Base-by-base conservation (phyloP, 2,329 filamentous ascomycete genomes). In the Leptographium radiaticola region DNA sequence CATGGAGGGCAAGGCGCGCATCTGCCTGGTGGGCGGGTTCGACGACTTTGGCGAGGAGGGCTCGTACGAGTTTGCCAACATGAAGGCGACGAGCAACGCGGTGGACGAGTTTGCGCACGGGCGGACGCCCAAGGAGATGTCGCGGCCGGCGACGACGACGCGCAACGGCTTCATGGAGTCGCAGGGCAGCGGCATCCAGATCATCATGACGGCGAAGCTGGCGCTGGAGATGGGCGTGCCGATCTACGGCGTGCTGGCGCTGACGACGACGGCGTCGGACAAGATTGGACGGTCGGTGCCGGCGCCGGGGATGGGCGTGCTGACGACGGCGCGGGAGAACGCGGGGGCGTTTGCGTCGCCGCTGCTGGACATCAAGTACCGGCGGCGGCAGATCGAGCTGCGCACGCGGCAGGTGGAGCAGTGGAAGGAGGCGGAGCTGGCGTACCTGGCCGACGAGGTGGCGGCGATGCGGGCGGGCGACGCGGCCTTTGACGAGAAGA, bases 31-130 rank as follows among this genome's bases (percentile, higher is more conserved):
- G 56, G 93, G 93, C 80, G 93, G 93, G 62, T 97, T 98, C 65
- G 93, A 98, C 74, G 94, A 98, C 72, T 96, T 98, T 75, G 89
- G 94, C 65, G 93, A 98, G 73, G 93, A 98, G 73, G 94, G 93
- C 52, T 98, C 93, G 1, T 98, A 96, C 66, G 93, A 98, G 71
- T 98, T 98, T 68, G 93, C 93, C 76, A 98, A 98, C 77, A 98
- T 98, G 93, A 95, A 95, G 73, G 93, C 93, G 56, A 98, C 93
- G 54, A 96, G 90, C 79, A 98, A 97, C 66, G 90, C 91, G 31
- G 86, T 96, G 57, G 90, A 97, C 62, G 94, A 98, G 69, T 88
- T 98, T 62, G 89, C 84, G 11, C 93, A 97, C 65, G 93, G 93
- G 49, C 88, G 93, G 60, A 97, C 93, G 50, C 91, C 93, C 13